Base-by-base conservation (phyloP, 2,329 filamentous ascomycete genomes). In the Apiospora hydei region DNA sequence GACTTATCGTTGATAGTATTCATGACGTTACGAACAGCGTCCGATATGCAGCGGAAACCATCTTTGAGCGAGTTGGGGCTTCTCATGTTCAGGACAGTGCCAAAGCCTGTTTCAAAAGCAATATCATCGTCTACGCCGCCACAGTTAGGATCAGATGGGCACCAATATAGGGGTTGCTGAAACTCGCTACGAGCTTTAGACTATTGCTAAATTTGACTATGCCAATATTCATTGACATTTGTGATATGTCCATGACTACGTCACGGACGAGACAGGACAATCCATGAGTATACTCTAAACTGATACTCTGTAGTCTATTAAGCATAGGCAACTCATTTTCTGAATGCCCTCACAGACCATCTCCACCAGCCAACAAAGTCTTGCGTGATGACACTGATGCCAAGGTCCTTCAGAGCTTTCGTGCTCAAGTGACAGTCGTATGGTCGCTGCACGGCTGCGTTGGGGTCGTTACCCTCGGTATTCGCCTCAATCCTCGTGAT, bases 371-470 rank as follows among this genome's bases (percentile, higher is more conserved):
- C 91, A 66, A 85, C 85, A 80, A 98, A 98, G 77, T 95, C 89
- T 78, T 91, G 88, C 0, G 94, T 94, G 66, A 88, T 85, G 71
- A 96, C 89, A 78, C 93, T 88, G 74, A 98, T 93, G 0, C 90
- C 94, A 73, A 97, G 80, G 18, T 94, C 90, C 80, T 89, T 89
- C 75, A 98, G 83, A 51, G 86, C 89, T 81, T 88, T 89, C 11
- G 93, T 98, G 77, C 93, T 95, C 66, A 98, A 85, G 82, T 98
- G 94, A 77, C 93, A 96, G 82, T 98, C 94, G 79, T 94, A 98
- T 16, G 95, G 95, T 74, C 95, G 88, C 83, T 95, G 90, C 0
- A 95, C 93, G 30, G 87, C 86, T 64, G 92, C 89, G 73, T 89
- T 91, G 7, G 91, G 90, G 75, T 94, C 92, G 80, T 93, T 93